phyloP scores from a whole-genome alignment of 2,329 filamentous ascomycete genomes.

The Camillea tinctor region DNA sequence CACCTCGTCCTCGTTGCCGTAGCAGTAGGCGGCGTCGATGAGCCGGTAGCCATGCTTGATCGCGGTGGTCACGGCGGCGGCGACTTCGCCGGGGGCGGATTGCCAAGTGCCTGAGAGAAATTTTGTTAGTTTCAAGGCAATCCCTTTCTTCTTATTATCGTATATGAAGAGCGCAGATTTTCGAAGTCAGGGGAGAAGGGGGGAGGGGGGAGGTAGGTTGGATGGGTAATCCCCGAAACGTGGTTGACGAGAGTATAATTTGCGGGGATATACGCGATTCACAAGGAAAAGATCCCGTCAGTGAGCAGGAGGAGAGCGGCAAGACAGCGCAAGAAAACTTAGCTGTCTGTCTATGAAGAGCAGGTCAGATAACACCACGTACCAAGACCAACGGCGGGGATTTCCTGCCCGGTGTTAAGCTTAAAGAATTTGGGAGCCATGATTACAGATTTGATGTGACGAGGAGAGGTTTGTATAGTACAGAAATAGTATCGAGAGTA shows the following conservation, averaged over 20 bases:
- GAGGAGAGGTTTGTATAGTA: not conserved
- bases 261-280: not conserved
- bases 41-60: slow-evolving; percentile 57
- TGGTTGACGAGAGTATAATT: no score
- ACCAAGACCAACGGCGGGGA: slow-evolving; percentile 65
- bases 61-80: slow-evolving; percentile 56
- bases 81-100: slow-evolving; percentile 57
- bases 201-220: not conserved
- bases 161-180: not conserved
- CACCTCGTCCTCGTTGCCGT: slow-evolving; percentile 80
- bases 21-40: slow-evolving; percentile 74
- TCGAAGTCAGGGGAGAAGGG: not conserved
- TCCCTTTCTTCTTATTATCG: not conserved
- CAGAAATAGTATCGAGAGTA: not conserved
- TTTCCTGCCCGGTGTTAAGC: slow-evolving; percentile 63
- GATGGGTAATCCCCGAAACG: no score
- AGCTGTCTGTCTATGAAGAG: not conserved
- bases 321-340: slow-evolving; percentile 1
- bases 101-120: slow-evolving; percentile 61
- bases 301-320: not conserved
- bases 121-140: slow-evolving; percentile 1
- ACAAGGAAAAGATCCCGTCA: not conserved
- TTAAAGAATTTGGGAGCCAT: slow-evolving; percentile 60
- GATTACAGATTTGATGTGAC: slow-evolving; percentile 17
- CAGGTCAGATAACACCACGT: slow-evolving; percentile 21